Evolutionary conservation across 2,329 filamentous ascomycete species (phyloP).

Genomic region (Tolypocladium ovalisporum): DNA sequence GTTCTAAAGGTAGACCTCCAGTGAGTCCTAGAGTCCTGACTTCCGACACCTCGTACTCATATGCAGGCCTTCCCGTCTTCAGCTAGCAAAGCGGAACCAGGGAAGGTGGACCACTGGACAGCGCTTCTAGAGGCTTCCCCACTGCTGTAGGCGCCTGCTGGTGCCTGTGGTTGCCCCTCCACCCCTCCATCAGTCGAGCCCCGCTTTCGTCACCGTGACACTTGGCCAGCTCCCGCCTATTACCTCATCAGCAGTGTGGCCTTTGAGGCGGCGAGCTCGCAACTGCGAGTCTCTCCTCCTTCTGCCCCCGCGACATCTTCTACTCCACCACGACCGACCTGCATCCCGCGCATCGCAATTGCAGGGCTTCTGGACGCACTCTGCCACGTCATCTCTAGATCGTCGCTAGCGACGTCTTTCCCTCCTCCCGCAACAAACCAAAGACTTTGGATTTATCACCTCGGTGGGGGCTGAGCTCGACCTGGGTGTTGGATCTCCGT

Average conservation of each 20-base stretch:
- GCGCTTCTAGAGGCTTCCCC: not conserved
- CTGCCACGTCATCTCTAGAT: not conserved
- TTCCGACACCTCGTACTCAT: not conserved
- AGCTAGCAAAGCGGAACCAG: not conserved
- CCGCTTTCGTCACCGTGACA: not conserved
- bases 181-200: not conserved
- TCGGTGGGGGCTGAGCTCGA: slow-evolving; percentile 13
- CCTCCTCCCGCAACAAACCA: not conserved
- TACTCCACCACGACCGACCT: not conserved
- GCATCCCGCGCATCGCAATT: not conserved
- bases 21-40: not conserved
- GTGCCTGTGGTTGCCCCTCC: not conserved
- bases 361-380: not conserved
- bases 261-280: not conserved
- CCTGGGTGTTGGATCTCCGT: slow-evolving; percentile 20
- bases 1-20: not conserved
- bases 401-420: not conserved
- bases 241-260: not conserved
- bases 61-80: too few species aligned
- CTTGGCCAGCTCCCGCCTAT: not conserved
- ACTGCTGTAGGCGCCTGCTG: not conserved
- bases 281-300: not conserved
- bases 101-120: not conserved
- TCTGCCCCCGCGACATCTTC: not conserved
- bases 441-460: not conserved